A percentile compares a stretch with the other conserved stretches of the same genome.
Evolutionary conservation across 345 rosid genomes (phyloP).

Genomic region (Populus simonii): DNA sequence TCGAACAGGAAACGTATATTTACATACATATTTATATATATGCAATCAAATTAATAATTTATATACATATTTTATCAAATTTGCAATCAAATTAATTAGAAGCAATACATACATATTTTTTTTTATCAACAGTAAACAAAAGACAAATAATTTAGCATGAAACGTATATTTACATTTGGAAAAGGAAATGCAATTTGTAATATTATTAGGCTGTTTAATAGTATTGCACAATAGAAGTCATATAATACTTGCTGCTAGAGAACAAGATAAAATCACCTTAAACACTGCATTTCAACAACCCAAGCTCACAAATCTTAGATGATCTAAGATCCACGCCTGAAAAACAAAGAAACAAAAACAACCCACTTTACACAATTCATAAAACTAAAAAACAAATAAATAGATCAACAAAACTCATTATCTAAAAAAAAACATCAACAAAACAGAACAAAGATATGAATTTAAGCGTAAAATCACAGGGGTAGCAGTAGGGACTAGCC

Average conservation of each 20-base stretch:
- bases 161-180: too few species aligned
- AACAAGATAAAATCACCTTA: constrained; percentile 43
- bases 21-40: too few species aligned
- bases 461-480: background rate
- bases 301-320: constrained; percentile 79
- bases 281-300: constrained; percentile 73
- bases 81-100: too few species aligned
- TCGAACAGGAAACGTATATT: too few species aligned
- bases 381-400: background rate
- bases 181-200: too few species aligned
- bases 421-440: background rate
- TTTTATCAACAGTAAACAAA: too few species aligned
- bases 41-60: too few species aligned
- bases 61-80: too few species aligned
- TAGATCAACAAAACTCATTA: background rate
- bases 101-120: too few species aligned
- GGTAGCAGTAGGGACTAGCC: background rate
- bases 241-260: background rate
- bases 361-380: background rate
- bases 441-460: background rate
- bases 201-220: too few species aligned
- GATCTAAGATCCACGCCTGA: constrained; percentile 93
- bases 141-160: too few species aligned
- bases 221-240: background rate
- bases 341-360: background rate